Conservation (phyloP, 2,329 filamentous ascomycete species). For the Colletotrichum chlorophyti region DNA sequence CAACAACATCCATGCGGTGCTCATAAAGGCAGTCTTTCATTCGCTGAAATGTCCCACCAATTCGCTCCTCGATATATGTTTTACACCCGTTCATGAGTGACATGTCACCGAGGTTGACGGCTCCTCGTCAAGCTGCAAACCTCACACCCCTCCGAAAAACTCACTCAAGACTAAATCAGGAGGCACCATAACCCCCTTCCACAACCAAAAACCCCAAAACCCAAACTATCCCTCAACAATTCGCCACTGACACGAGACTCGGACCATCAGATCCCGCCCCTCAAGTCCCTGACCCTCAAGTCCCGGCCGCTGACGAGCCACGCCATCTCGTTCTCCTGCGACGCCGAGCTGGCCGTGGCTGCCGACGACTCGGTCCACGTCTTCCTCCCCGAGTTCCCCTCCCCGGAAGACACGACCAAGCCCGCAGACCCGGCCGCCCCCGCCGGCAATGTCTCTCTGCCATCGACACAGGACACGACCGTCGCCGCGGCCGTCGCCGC, state of each 20-base stretch:
- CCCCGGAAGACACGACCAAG: conserved; percentile 22
- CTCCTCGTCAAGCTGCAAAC: too few relatives aligned
- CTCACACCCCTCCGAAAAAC: too few relatives aligned
- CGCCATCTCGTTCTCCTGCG: conserved; percentile 59
- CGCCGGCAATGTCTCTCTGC: neutral
- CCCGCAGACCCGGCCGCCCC: too few relatives aligned
- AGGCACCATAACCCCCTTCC: too few relatives aligned
- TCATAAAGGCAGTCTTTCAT: too few relatives aligned
- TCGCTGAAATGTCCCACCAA: too few relatives aligned
- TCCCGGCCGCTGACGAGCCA: conserved; percentile 52
- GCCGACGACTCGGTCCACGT: conserved; percentile 63
- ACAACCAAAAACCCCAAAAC: neutral
- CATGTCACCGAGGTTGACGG: too few relatives aligned
- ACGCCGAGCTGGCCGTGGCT: conserved; percentile 62
- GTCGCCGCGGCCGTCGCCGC: conserved; percentile 34
- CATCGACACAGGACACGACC: conserved; percentile 33
- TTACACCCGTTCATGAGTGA: too few relatives aligned
- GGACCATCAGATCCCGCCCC: conserved; percentile 47
- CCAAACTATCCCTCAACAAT: neutral
- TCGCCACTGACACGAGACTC: neutral
- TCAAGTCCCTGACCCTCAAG: conserved; percentile 52
- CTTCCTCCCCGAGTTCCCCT: conserved; percentile 54
- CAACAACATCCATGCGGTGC: too few relatives aligned
- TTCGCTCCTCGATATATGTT: too few relatives aligned
- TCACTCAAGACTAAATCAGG: too few relatives aligned